Conservation (phyloP, 768 basidiomycete genomes). For the Collybiopsis confluens region DNA sequence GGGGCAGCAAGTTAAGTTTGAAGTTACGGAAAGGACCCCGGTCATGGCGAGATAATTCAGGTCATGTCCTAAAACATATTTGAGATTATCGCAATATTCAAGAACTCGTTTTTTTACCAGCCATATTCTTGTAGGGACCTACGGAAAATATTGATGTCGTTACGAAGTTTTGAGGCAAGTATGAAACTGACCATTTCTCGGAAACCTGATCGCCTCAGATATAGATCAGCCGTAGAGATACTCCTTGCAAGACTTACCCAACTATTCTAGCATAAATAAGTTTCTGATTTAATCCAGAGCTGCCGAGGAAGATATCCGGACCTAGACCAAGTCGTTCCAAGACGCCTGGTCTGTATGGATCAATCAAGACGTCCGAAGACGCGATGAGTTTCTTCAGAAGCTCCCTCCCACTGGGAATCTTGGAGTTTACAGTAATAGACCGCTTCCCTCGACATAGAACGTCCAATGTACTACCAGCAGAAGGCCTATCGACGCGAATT, state of each 20-base stretch:
- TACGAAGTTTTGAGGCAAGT: neutral
- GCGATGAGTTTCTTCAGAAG: slow-evolving; percentile 54
- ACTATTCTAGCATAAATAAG: slow-evolving; percentile 73
- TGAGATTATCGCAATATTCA: neutral
- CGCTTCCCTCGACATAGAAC: slow-evolving; percentile 70
- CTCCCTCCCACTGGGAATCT: slow-evolving; percentile 52
- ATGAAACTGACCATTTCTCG: slow-evolving; percentile 45
- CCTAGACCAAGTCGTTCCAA: slow-evolving; percentile 75
- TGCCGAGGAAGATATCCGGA: slow-evolving; percentile 67
- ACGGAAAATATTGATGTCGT: slow-evolving; percentile 13
- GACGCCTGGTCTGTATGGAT: slow-evolving; percentile 81
- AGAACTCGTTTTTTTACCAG: slow-evolving; percentile 40
- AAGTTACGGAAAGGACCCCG: slow-evolving; percentile 61
- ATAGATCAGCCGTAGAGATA: neutral
- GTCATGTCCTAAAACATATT: slow-evolving; percentile 58
- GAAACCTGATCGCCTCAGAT: slow-evolving; percentile 40
- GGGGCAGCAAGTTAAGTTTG: neutral
- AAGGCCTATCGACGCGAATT: slow-evolving; percentile 67
- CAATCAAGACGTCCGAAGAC: slow-evolving; percentile 76
- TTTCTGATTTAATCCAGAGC: slow-evolving; percentile 52
- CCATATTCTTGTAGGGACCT: slow-evolving; percentile 76
- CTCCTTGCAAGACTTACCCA: slow-evolving; percentile 43
- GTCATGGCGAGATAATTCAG: slow-evolving; percentile 82
- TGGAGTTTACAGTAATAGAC: slow-evolving; percentile 68
- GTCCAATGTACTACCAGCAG: slow-evolving; percentile 38